A percentile compares a stretch with the other conserved stretches of the same genome.
phyloP scores from a whole-genome alignment of 768 basidiomycete genomes.

The Trametes punicea region DNA sequence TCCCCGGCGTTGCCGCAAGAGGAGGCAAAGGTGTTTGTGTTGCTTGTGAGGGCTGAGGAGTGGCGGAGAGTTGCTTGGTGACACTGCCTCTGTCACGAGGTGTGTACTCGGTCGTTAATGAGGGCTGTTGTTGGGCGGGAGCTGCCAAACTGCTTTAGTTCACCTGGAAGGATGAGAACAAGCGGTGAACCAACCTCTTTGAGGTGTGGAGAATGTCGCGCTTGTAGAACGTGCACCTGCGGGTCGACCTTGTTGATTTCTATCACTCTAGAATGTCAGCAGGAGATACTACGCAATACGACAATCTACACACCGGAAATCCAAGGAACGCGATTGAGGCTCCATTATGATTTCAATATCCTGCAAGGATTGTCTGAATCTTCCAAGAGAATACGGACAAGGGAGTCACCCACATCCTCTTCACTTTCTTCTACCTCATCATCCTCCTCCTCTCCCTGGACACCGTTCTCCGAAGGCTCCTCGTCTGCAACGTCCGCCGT shows the following conservation, averaged over 20 bases:
- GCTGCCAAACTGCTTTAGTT: slow-evolving; percentile 12
- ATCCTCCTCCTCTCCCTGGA: slow-evolving; percentile 39
- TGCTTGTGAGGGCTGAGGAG: slow-evolving; percentile 24
- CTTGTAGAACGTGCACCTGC: slow-evolving; percentile 32
- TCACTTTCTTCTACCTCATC: slow-evolving; percentile 44
- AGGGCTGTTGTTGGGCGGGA: slow-evolving; percentile 52
- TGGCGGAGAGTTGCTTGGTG: slow-evolving; percentile 29
- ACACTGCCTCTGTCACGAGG: slow-evolving; percentile 62
- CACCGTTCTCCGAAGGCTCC: slow-evolving; percentile 33
- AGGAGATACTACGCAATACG: not conserved
- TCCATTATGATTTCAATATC: slow-evolving; percentile 94
- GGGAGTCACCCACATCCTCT: slow-evolving; percentile 31
- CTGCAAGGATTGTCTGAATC: slow-evolving; percentile 33
- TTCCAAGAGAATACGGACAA: not conserved
- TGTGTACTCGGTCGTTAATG: slow-evolving; percentile 81
- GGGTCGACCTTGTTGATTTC: slow-evolving; percentile 35
- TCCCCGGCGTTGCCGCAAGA: slow-evolving; percentile 20
- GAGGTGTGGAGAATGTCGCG: slow-evolving; percentile 24
- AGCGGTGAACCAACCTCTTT: slow-evolving; percentile 25
- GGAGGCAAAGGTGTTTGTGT: slow-evolving; percentile 21
- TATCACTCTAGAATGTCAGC: not conserved
- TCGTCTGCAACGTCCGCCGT: slow-evolving; percentile 30
- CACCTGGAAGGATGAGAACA: slow-evolving; percentile 8
- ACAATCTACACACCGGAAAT: slow-evolving; percentile 55
- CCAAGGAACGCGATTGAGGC: slow-evolving; percentile 63